Conservation (phyloP, 2,329 filamentous ascomycete genomes). For the Scedosporium minutisporum region DNA sequence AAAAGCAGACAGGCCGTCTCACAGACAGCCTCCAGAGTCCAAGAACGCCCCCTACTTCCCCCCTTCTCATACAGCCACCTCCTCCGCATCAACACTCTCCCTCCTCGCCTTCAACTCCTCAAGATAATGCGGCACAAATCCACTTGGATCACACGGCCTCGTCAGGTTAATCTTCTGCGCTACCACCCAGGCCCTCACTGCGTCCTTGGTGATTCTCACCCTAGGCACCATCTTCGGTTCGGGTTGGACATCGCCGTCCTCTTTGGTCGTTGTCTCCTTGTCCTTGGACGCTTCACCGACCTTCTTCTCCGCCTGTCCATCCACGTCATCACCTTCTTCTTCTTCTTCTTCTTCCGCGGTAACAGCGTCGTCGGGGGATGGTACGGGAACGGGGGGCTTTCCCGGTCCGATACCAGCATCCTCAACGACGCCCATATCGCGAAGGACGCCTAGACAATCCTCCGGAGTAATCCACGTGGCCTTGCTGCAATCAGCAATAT, state of each 20-base stretch:
- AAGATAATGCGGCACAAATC: slow-evolving; percentile 63
- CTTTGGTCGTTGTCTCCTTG: not conserved
- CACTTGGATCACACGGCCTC: slow-evolving; percentile 60
- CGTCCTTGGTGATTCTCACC: slow-evolving; percentile 43
- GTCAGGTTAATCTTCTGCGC: slow-evolving; percentile 53
- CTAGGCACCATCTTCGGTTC: slow-evolving; percentile 25
- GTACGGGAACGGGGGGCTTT: slow-evolving; percentile 9
- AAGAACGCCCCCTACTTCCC: not conserved
- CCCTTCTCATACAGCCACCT: not conserved
- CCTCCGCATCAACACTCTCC: not conserved
- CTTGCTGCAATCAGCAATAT: slow-evolving; percentile 61
- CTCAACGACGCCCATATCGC: slow-evolving; percentile 67
- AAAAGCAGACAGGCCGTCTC: too few species aligned
- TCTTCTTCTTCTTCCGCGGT: slow-evolving; percentile 10
- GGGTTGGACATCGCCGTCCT: not conserved
- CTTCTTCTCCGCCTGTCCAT: slow-evolving; percentile 7
- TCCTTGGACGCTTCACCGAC: not conserved
- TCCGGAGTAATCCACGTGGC: slow-evolving; percentile 78
- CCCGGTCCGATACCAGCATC: slow-evolving; percentile 39
- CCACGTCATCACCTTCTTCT: slow-evolving; percentile 16
- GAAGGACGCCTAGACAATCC: slow-evolving; percentile 69
- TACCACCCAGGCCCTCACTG: slow-evolving; percentile 57
- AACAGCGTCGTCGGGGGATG: slow-evolving; percentile 3
- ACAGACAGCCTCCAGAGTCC: too few species aligned
- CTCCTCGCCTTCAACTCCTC: slow-evolving; percentile 27